Conservation (phyloP, 768 basidiomycete species). For the Roridomyces roridus region DNA sequence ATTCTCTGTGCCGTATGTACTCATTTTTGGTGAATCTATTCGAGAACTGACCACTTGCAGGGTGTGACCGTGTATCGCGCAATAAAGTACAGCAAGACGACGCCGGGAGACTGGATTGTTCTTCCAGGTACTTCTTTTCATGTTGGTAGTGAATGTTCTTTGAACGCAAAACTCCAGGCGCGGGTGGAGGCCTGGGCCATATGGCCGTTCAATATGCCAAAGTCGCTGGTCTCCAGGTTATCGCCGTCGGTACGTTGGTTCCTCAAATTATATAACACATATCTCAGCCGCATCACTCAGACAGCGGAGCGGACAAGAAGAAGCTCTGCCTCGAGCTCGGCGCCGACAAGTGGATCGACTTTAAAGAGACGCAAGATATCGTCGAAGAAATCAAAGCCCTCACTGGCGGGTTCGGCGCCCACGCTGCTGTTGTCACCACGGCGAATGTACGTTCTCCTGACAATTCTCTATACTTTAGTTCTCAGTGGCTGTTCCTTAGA, state of each 20-base stretch:
- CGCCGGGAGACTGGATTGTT: constrained; percentile 76
- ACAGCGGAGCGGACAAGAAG: constrained; percentile 78
- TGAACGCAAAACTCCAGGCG: constrained; percentile 45
- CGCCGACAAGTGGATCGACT: constrained; percentile 83
- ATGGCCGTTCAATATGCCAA: constrained; percentile 86
- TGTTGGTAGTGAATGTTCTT: no score
- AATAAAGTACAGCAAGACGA: constrained; percentile 71
- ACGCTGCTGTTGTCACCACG: constrained; percentile 69
- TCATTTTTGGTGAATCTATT: background rate
- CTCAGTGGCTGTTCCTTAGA: constrained; percentile 22
- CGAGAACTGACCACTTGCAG: constrained; percentile 35
- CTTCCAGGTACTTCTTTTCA: constrained; percentile 47
- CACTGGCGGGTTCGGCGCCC: constrained; percentile 74
- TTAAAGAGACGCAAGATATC: constrained; percentile 68
- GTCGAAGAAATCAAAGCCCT: constrained; percentile 67
- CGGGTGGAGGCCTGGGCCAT: constrained; percentile 85
- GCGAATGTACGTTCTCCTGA: constrained; percentile 44
- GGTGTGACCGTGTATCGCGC: constrained; percentile 89
- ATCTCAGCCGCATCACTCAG: constrained; percentile 35
- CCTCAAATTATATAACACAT: background rate
- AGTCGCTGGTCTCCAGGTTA: constrained; percentile 77
- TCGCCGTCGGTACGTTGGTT: constrained; percentile 66
- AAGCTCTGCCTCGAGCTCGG: constrained; percentile 66
- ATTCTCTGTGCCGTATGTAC: constrained; percentile 75
- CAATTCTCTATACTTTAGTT: background rate